Base-by-base conservation (phyloP, 805 yeast species). In the Wickerhamiella lipophila region DNA sequence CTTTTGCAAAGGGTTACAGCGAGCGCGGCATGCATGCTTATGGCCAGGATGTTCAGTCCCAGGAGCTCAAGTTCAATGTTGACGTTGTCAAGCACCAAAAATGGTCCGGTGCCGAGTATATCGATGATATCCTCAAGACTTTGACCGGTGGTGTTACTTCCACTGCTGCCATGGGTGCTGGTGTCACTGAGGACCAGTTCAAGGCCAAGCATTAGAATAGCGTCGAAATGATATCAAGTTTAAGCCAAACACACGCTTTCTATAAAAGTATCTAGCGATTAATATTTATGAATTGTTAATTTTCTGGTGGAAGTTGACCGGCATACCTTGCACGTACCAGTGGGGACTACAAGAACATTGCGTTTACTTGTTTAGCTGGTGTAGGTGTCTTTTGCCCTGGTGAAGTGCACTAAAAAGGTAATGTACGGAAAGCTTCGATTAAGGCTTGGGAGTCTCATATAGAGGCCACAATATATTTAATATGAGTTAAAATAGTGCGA, bases 101-200 rank as follows among this genome's bases (percentile, higher is more conserved):
- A 68, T 89, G 97, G 97, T 86, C 96, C 39, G 97, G 97, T 64
- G 97, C 97, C 26, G 95, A 85, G 69, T 88, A 86, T 72, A 82
- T 89, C 62, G 97, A 89, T 68, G 81, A 85, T 52, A 72, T 89
- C 62, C 78, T 89, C 66, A 87, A 81, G 68, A 73, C 86, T 68
- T 92, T 87, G 22, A 81, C 92, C 50, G 96, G 96, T 60, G 97
- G 97, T 70, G 83, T 88, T 51, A 75, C 88, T 46, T 81, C 94
- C 16, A 89, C 97, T 44, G 95, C 96, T 56, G 96, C 97, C 44
- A 89, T 89, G 96, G 96, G 96, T 63, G 81, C 81, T 53, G 97
- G 97, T 72, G 96, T 89, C 57, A 89, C 97, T 49, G 97, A 89
- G 71, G 94, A 83, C 58, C 97, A 89, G 70, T 89, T 89, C 72